A percentile compares a stretch with the other conserved stretches of the same genome.
phyloP scores from a whole-genome alignment of 192 early-diverging fungal species.

The Gamsiella multidivaricata region DNA sequence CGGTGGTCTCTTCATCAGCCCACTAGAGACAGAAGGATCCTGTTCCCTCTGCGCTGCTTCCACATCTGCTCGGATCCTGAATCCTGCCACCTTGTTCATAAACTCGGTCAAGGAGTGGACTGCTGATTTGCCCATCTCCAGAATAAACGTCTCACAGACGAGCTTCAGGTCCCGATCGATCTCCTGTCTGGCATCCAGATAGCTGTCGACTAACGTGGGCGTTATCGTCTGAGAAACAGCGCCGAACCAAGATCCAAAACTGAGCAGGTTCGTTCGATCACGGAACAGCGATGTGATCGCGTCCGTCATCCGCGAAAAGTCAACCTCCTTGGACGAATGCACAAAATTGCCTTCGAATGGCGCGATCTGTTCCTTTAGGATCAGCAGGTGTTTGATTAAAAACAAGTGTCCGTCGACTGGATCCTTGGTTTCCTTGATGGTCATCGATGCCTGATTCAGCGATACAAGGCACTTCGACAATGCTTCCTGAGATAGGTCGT shows the following conservation, averaged over 20 bases:
- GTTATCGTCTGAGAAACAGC: constrained; percentile 56
- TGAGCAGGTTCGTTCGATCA: constrained; percentile 43
- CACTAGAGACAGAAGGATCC: constrained; percentile 10
- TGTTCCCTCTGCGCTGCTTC: constrained; percentile 46
- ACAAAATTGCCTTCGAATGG: constrained; percentile 83
- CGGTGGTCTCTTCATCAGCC: constrained; percentile 30
- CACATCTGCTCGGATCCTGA: constrained; percentile 58
- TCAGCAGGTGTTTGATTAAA: constrained; percentile 88
- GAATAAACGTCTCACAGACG: constrained; percentile 82
- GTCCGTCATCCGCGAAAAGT: constrained; percentile 72
- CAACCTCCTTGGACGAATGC: constrained; percentile 74
- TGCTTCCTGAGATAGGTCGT: constrained; percentile 88
- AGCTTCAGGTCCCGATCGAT: constrained; percentile 76
- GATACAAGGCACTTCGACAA: constrained; percentile 75
- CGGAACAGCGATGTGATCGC: constrained; percentile 38
- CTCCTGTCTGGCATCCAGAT: constrained; percentile 62
- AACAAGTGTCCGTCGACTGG: constrained; percentile 81
- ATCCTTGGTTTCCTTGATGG: constrained; percentile 54
- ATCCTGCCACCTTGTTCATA: constrained; percentile 74
- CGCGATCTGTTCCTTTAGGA: constrained; percentile 83
- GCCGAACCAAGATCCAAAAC: constrained; percentile 51
- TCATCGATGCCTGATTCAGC: constrained; percentile 41
- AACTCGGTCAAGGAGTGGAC: constrained; percentile 74
- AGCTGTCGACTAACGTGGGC: constrained; percentile 60
- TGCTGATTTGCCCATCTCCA: constrained; percentile 69